Conservation (phyloP, 2,329 filamentous ascomycete genomes). For the Chalara sp. region DNA sequence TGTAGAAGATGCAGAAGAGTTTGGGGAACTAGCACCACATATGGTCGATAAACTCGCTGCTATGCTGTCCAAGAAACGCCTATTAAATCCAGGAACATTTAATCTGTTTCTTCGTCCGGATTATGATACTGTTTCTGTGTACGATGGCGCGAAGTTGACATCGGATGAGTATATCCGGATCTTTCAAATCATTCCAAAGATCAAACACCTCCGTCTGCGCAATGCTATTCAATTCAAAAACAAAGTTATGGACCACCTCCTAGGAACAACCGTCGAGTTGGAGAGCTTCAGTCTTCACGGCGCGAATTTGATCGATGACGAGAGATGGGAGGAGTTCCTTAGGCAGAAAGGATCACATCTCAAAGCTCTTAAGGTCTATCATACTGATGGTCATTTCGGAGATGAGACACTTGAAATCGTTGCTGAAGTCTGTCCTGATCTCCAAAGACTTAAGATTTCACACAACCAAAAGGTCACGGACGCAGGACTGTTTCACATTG, state of each 20-base stretch:
- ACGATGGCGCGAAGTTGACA: conserved; percentile 57
- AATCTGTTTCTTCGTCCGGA: conserved; percentile 49
- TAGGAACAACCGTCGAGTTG: conserved; percentile 63
- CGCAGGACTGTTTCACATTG: conserved; percentile 58
- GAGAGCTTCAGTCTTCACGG: conserved; percentile 73
- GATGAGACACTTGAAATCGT: conserved; percentile 63
- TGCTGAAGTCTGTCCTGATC: conserved; percentile 54
- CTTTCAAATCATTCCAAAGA: conserved; percentile 64
- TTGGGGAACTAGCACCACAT: conserved; percentile 50
- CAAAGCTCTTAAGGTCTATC: conserved; percentile 68
- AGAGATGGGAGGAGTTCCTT: conserved; percentile 68
- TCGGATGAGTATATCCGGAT: conserved; percentile 74
- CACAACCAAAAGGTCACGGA: conserved; percentile 71
- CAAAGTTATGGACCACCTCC: conserved; percentile 71
- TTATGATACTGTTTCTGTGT: conserved; percentile 45
- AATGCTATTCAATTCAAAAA: conserved; percentile 94
- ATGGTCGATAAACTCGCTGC: conserved; percentile 53
- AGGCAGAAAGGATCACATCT: conserved; percentile 57
- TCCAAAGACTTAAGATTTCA: conserved; percentile 72
- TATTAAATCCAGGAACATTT: conserved; percentile 47
- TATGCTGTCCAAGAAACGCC: conserved; percentile 52
- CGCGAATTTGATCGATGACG: conserved; percentile 73
- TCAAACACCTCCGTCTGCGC: conserved; percentile 67
- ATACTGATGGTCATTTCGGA: conserved; percentile 75
- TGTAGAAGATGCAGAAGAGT: conserved; percentile 52